phyloP scores from a whole-genome alignment of 495 filamentous ascomycete species.

The Daldinia grandis region DNA sequence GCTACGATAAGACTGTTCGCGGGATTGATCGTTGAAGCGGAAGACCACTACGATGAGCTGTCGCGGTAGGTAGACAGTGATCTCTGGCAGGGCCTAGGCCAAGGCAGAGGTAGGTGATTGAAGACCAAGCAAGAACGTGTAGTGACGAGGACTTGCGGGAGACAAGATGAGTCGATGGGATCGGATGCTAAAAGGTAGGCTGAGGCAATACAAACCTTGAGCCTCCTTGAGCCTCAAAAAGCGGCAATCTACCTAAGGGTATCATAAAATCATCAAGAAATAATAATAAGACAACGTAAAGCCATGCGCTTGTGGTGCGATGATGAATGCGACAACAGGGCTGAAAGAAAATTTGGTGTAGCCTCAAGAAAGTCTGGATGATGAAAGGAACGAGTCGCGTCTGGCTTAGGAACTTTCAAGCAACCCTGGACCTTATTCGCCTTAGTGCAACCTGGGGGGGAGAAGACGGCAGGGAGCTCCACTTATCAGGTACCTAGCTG shows the following conservation, averaged over 20 bases:
- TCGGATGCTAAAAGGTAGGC: constrained; percentile 7
- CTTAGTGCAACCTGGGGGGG: constrained; percentile 13
- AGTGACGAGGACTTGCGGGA: background rate
- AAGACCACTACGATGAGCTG: background rate
- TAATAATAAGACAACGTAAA: constrained; percentile 22
- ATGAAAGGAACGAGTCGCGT: constrained; percentile 31
- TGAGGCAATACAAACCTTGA: constrained; percentile 19
- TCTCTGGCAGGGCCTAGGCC: background rate
- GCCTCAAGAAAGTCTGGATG: constrained; percentile 10
- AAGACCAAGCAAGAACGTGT: background rate
- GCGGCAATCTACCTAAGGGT: constrained; percentile 23
- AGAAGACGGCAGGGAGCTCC: background rate
- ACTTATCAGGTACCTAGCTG: background rate
- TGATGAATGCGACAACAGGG: constrained; percentile 23
- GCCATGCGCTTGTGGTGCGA: constrained; percentile 12
- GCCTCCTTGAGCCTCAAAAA: constrained; percentile 20
- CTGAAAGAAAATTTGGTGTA: constrained; percentile 22
- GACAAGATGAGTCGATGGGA: background rate
- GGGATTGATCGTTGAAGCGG: background rate
- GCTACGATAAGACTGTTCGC: background rate
- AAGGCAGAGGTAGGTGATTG: background rate
- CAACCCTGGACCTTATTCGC: constrained; percentile 4
- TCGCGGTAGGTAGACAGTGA: background rate
- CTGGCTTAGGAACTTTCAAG: constrained; percentile 1
- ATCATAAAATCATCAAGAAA: constrained; percentile 33